Evolutionary conservation across 1,139 yeast species (phyloP).

Genomic region (Yueomyces sp.): DNA sequence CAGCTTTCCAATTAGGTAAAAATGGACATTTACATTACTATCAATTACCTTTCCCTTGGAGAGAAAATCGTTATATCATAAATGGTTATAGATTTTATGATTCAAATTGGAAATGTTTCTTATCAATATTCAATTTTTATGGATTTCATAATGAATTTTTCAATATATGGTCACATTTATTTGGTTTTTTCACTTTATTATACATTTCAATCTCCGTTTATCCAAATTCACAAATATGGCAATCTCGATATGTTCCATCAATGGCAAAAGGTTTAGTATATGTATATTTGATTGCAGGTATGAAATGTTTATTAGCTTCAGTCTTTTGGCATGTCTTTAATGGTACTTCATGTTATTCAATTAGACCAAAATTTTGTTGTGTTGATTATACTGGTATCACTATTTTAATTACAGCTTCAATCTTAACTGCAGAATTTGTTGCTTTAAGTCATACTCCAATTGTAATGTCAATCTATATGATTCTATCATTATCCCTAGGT

Average conservation of each 20-base stretch:
- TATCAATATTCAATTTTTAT: constrained; percentile 21
- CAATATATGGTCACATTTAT: constrained; percentile 86
- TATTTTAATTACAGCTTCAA: constrained; percentile 78
- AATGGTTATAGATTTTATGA: constrained; percentile 77
- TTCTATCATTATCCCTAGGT: constrained; percentile 56
- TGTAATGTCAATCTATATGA: constrained; percentile 34
- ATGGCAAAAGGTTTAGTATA: constrained; percentile 40
- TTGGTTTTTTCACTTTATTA: constrained; percentile 50
- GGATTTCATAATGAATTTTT: constrained; percentile 78
- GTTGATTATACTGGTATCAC: constrained; percentile 94
- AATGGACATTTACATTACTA: constrained; percentile 54
- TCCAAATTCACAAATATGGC: constrained; percentile 41
- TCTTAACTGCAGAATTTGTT: constrained; percentile 74
- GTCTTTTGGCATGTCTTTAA: constrained; percentile 88
- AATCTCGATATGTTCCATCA: constrained; percentile 21
- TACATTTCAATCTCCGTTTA: constrained; percentile 48
- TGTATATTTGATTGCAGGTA: constrained; percentile 56
- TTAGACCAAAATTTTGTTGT: constrained; percentile 74
- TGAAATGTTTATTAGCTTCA: constrained; percentile 67
- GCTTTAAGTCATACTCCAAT: constrained; percentile 38
- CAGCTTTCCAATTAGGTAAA: constrained; percentile 45
- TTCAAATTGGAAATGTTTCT: constrained; percentile 42
- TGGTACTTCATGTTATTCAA: constrained; percentile 52
- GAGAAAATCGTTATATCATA: constrained; percentile 78
- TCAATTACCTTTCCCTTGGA: constrained; percentile 85